These are phyloP conservation scores for Gamarada debralockiae DNA, from an alignment of 495 filamentous ascomycete genomes.

Conservation along the genomic window DNA sequence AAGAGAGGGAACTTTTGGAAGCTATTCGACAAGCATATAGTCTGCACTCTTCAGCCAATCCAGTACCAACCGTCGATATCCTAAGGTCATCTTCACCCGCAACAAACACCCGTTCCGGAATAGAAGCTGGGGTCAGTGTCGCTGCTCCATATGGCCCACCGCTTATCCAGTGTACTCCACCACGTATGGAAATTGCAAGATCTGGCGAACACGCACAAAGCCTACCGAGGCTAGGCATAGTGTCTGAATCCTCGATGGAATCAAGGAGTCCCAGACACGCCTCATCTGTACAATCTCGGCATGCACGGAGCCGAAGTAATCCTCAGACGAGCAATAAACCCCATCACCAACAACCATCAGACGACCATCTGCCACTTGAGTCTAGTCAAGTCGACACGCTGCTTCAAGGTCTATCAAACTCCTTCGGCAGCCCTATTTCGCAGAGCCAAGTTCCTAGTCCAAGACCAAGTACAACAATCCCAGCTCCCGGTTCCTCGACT, in stretches of 20 bases:
- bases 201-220: no score
- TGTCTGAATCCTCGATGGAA: no score
- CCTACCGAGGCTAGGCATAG: no score
- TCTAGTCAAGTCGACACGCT: background rate
- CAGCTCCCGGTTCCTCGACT: background rate
- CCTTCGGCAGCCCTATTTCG: background rate
- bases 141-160: no score
- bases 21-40: background rate
- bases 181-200: no score
- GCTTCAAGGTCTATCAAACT: background rate
- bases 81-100: background rate
- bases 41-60: background rate
- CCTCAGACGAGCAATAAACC: background rate
- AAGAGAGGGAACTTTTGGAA: background rate
- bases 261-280: no score
- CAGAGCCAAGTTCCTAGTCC: background rate
- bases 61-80: background rate
- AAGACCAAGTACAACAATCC: conserved; percentile 1
- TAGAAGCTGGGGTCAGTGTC: no score
- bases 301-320: background rate
- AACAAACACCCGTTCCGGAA: background rate
- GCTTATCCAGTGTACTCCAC: no score
- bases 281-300: background rate
- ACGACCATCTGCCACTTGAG: background rate
- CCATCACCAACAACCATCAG: background rate